phyloP scores from a whole-genome alignment of 2,329 filamentous ascomycete species.

The Fusarium chaquense region DNA sequence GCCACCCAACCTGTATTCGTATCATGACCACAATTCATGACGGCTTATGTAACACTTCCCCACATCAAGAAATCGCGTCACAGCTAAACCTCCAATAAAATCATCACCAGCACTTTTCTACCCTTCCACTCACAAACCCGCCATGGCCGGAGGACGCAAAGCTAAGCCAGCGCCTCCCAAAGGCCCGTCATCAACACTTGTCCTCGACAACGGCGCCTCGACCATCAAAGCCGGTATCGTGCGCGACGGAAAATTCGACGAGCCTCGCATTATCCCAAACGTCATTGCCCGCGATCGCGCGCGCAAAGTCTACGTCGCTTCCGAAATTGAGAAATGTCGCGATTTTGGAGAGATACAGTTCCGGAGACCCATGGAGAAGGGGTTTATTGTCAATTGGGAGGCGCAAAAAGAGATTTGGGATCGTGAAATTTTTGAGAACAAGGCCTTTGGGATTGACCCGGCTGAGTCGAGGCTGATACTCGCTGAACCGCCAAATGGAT shows the following conservation, averaged over 20 bases:
- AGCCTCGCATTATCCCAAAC: constrained; percentile 85
- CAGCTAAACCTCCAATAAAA: constrained; percentile 3
- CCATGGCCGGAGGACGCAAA: constrained; percentile 64
- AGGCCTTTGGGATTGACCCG: constrained; percentile 78
- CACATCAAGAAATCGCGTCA: constrained; percentile 40
- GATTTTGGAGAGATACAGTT: constrained; percentile 93
- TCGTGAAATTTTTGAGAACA: constrained; percentile 80
- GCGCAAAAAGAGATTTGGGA: constrained; percentile 97
- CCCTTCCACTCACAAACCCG: constrained; percentile 1
- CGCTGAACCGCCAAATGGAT: constrained; percentile 85
- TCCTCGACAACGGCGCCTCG: constrained; percentile 94
- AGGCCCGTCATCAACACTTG: constrained; percentile 75
- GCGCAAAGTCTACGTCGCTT: constrained; percentile 81
- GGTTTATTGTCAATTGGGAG: constrained; percentile 97
- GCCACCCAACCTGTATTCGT: not conserved
- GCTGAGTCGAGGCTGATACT: constrained; percentile 85
- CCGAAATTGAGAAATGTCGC: constrained; percentile 80
- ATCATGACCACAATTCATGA: constrained; percentile 30
- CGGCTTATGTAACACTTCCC: constrained; percentile 33
- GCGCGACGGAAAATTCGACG: constrained; percentile 57
- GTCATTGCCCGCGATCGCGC: constrained; percentile 87
- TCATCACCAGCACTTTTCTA: constrained; percentile 2
- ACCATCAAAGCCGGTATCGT: constrained; percentile 91
- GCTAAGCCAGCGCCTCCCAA: constrained; percentile 63
- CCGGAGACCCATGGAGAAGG: constrained; percentile 90